Evolutionary conservation across 1,284 basidiomycete genomes (phyloP).

Genomic region (Amylostereum chailletii): DNA sequence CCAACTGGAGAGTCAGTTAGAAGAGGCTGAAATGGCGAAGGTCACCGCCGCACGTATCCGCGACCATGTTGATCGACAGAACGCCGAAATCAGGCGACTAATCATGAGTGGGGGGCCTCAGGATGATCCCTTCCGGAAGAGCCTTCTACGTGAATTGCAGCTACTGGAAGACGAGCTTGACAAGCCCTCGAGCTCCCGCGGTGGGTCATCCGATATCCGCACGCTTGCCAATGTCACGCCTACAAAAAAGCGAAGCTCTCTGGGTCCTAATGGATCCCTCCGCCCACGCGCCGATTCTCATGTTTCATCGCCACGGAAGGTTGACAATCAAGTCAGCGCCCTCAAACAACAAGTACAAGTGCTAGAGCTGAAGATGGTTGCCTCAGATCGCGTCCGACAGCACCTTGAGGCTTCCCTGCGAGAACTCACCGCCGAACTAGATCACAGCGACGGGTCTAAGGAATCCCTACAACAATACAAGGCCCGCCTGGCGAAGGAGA

Average conservation of each 20-base stretch:
- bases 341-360: slow-evolving; percentile 61
- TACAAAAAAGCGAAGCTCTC: slow-evolving; percentile 34
- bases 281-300: slow-evolving; percentile 25
- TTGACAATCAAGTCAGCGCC: slow-evolving; percentile 35
- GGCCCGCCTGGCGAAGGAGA: slow-evolving; percentile 49
- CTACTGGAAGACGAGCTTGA: slow-evolving; percentile 54
- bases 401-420: slow-evolving; percentile 57
- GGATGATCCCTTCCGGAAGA: slow-evolving; percentile 56
- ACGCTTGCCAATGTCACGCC: slow-evolving; percentile 34
- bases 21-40: slow-evolving; percentile 44
- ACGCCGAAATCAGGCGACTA: slow-evolving; percentile 59
- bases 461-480: slow-evolving; percentile 55
- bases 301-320: slow-evolving; percentile 30
- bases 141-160: slow-evolving; percentile 63
- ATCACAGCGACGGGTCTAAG: slow-evolving; percentile 58
- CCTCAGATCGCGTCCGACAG: slow-evolving; percentile 57
- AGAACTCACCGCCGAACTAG: slow-evolving; percentile 56
- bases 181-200: slow-evolving; percentile 39
- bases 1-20: slow-evolving; percentile 57
- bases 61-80: slow-evolving; percentile 58
- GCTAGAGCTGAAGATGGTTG: slow-evolving; percentile 62
- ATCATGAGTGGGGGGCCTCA: slow-evolving; percentile 49
- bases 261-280: slow-evolving; percentile 24
- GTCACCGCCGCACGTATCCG: slow-evolving; percentile 46
- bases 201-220: slow-evolving; percentile 20